Base-by-base conservation (phyloP, 2,329 filamentous ascomycete genomes). In the Aquanectria penicillioides region DNA sequence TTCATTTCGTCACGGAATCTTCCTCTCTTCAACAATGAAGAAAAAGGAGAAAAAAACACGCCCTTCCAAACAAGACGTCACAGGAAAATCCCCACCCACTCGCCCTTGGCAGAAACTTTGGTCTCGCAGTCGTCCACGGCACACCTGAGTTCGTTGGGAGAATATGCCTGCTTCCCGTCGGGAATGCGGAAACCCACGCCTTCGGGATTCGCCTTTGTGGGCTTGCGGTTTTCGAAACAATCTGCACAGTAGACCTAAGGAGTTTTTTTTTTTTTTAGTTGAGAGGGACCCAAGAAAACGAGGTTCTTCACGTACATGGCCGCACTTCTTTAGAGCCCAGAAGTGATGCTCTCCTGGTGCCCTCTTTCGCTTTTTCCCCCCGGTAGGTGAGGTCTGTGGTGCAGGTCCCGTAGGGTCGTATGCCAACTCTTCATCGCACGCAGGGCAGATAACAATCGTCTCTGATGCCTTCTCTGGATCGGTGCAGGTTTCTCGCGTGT, bases 321-420 rank as follows among this genome's bases (percentile, higher is more conserved):
- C 95, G 74, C 95, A 99, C 48, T 84, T 84, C 76, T 94, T 97
- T 29, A 95, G 83, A 1, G 95, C 90, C 93, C 94, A 98, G 62
- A 98, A 94, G 69, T 97, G 91, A 71, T 92, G 89, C 75, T 97
- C 93, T 18, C 82, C 83, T 6, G 80, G 76, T 17, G 82, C 78
- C 28, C 73, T 67, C 68, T 83, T 87, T 43, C 78, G 77, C 33
- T 78, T 82, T 62, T 69, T 76, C 0, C 64, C 55, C 10, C 61
- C 57, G 4, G 60, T 58, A 12, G 65, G 59, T n/a, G 64, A 48
- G 28, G 61, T 66, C 36, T 51, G 57, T 4, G 56, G 34, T 5
- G 62, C 67, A 17, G 68, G 66, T 33, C 79, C 76, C 1, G 78
- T 72, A 0, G 87, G 87, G 12, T 93, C 91, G 47, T 89, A 87